phyloP scores from a whole-genome alignment of 2,329 filamentous ascomycete species.

The Pyrenochaeta sp. region DNA sequence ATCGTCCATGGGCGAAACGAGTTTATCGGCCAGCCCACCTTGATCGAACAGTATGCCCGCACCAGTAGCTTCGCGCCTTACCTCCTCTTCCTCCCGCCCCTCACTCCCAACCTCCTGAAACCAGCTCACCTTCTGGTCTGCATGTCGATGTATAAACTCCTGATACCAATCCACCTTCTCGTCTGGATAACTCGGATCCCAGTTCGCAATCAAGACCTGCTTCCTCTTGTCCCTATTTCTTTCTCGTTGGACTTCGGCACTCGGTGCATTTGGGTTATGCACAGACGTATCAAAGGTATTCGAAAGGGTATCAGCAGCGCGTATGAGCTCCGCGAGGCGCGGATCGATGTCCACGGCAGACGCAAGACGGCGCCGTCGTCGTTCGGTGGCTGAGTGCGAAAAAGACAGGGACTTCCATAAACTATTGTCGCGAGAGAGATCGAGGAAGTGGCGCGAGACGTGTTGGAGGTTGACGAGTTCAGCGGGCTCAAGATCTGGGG shows the following conservation, averaged over 20 bases:
- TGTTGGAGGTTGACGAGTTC: slow-evolving; percentile 75
- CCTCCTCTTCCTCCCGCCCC: slow-evolving; percentile 49
- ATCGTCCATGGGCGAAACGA: slow-evolving; percentile 83
- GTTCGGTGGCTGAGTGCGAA: slow-evolving; percentile 71
- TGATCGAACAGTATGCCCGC: slow-evolving; percentile 70
- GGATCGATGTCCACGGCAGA: slow-evolving; percentile 48
- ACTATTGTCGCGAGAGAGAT: slow-evolving; percentile 74
- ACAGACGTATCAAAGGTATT: slow-evolving; percentile 32
- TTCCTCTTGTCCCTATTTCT: slow-evolving; percentile 51
- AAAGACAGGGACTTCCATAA: slow-evolving; percentile 83
- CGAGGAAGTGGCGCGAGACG: slow-evolving; percentile 71
- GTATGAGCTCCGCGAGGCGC: slow-evolving; percentile 53
- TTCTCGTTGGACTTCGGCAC: slow-evolving; percentile 40
- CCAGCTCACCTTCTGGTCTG: slow-evolving; percentile 78
- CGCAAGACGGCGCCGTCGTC: slow-evolving; percentile 60
- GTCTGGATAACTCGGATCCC: slow-evolving; percentile 78
- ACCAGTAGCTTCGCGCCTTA: slow-evolving; percentile 73
- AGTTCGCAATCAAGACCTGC: slow-evolving; percentile 73
- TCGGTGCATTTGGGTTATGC: slow-evolving; percentile 38
- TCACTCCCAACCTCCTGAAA: slow-evolving; percentile 67
- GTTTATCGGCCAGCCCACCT: slow-evolving; percentile 63
- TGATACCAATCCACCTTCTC: slow-evolving; percentile 86
- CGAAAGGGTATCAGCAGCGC: slow-evolving; percentile 49
- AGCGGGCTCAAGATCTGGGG: slow-evolving; percentile 66
- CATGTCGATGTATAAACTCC: slow-evolving; percentile 86